Percentiles rank a stretch among this genome's conserved stretches.
Conservation (phyloP, 2,329 filamentous ascomycete genomes). For the Diaporthe australafricana region DNA sequence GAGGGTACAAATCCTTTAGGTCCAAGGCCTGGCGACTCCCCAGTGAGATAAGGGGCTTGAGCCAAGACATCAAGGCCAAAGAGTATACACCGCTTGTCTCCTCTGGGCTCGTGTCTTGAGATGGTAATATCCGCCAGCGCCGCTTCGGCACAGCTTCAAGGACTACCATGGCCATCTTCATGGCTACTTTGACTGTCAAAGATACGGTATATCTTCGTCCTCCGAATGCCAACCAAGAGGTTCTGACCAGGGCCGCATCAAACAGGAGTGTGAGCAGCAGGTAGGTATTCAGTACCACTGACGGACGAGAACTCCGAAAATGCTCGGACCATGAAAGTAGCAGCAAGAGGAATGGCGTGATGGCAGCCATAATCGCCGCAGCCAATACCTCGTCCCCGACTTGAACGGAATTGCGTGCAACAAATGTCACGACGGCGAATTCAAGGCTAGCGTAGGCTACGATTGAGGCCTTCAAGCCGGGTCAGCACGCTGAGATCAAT, state of each 20-base stretch:
- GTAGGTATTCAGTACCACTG: conserved; percentile 57
- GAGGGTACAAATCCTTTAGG: no score
- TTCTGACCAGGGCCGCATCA: conserved; percentile 57
- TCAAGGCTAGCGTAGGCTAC: no score
- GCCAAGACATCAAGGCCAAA: no score
- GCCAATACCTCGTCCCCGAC: conserved; percentile 24
- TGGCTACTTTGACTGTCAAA: conserved; percentile 48
- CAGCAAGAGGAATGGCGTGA: conserved; percentile 42
- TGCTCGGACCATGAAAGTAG: conserved; percentile 61
- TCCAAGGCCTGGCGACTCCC: no score
- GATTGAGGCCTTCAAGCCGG: no score
- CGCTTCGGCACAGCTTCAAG: neutral
- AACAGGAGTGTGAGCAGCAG: conserved; percentile 57
- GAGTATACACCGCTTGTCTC: conserved; percentile 48
- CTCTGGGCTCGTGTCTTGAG: conserved; percentile 44
- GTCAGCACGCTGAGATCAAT: no score
- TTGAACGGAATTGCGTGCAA: neutral
- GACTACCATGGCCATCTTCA: neutral
- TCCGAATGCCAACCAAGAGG: conserved; percentile 54
- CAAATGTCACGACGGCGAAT: neutral
- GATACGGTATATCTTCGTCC: conserved; percentile 43
- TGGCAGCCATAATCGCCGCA: conserved; percentile 33
- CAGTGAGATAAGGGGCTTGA: no score
- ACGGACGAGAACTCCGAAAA: conserved; percentile 56
- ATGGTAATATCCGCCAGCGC: neutral